Conservation (phyloP, 768 basidiomycete species). For the Boletus sp. region DNA sequence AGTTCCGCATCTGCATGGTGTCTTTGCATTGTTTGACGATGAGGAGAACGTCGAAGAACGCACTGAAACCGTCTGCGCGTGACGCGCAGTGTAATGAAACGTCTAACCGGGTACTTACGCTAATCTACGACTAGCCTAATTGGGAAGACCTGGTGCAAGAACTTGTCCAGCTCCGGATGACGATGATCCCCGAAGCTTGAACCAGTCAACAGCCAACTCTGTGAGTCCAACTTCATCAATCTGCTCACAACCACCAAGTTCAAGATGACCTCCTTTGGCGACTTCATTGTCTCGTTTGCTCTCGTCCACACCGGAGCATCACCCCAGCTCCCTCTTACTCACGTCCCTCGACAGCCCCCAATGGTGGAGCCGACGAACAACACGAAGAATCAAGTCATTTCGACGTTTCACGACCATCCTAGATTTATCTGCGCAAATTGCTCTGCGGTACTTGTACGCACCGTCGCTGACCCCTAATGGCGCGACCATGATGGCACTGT, state of each 20-base stretch:
- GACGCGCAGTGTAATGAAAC: not conserved
- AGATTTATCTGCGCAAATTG: conserved; percentile 67
- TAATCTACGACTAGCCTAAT: conserved; percentile 1
- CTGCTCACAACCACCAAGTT: not conserved
- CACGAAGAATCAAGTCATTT: conserved; percentile 55
- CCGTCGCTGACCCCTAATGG: not conserved
- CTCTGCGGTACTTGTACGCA: conserved; percentile 63
- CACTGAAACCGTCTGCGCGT: not conserved
- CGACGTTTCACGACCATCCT: conserved; percentile 63
- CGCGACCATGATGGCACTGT: not conserved
- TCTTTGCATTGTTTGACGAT: conserved; percentile 18
- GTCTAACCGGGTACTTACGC: not conserved
- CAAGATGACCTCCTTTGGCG: conserved; percentile 22
- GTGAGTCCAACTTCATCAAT: conserved; percentile 2
- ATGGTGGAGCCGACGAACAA: conserved; percentile 36
- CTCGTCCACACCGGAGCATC: conserved; percentile 3
- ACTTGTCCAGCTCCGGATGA: too few species aligned
- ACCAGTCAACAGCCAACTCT: not conserved
- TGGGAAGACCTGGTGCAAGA: conserved; percentile 6
- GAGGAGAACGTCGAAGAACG: not conserved
- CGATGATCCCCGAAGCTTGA: not conserved
- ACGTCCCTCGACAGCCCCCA: not conserved
- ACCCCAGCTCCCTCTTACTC: not conserved
- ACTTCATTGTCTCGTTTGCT: conserved; percentile 18
- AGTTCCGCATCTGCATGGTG: conserved; percentile 42